Evolutionary conservation across 768 basidiomycete genomes (phyloP), one percentile per base, ranked within the genome.

Genomic region (Russula lepida): DNA sequence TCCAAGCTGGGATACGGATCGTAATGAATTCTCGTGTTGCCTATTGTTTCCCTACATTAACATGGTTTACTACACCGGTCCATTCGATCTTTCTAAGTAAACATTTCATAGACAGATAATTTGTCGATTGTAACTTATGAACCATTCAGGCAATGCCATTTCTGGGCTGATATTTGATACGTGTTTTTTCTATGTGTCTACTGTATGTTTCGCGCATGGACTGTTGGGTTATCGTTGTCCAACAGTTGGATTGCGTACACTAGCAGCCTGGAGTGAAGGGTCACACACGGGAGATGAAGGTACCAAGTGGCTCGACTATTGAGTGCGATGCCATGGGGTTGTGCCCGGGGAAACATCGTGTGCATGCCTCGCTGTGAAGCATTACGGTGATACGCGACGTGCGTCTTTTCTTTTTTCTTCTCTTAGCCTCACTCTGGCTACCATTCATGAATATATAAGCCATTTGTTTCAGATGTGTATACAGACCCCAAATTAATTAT

Each of bases 1-100:
- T 35, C 62, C 8, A 63, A 54, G 13, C 52, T 63, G 19, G 62
- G 62, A 23, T 47, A 56, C n/a, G 56, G 37, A 12, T 32, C 51
- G n/a, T 28, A 25, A 54, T 52, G 54, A 30, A 15, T 23, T 12
- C 21, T 17, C 27, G 25, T 41, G 12, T 15, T 32, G 5, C 19
- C 4, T 6, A 9, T 37, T 43, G 23, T 41, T 19, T 19, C 27
- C 21, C 9, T 28, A 39, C 27, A 21, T n/a, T 25, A 19, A n/a
- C 21, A n/a, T 27, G 30, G 23, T 17, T 60, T 3, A n/a, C n/a
- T 61, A 30, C 54, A 19, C 4, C 21, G 21, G 11, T 13, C 15
- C 28, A 41, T 25, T 35, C 12, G 52, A 30, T 35, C 1, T 19
- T 52, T 59, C 33, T 21, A 21, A 8, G 30, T n/a, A n/a, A 35